phyloP scores from a whole-genome alignment of 441 rosid genomes.

The Pelargonium citronellum region DNA sequence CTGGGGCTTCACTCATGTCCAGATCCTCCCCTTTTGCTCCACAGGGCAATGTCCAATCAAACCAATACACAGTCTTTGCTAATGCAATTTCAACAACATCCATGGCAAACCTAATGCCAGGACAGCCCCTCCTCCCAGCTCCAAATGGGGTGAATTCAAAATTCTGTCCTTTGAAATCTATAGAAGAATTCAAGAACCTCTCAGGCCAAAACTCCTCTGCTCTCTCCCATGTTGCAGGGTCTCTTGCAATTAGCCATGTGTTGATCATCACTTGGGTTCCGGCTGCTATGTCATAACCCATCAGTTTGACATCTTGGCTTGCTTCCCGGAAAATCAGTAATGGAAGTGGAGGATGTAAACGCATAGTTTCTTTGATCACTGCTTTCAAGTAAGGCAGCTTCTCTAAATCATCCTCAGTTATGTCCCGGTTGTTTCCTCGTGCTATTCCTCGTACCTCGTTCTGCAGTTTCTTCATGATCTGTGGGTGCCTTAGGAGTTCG shows the following conservation, averaged over 20 bases:
- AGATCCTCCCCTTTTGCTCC: slow-evolving; percentile 24
- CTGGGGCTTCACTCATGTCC: slow-evolving; percentile 26
- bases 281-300: slow-evolving; percentile 19
- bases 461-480: not conserved
- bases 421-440: not conserved
- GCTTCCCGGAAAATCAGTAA: slow-evolving; percentile 20
- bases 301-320: slow-evolving; percentile 5
- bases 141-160: slow-evolving; percentile 31
- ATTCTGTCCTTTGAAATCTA: slow-evolving; percentile 25
- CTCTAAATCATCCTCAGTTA: slow-evolving; percentile 21
- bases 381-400: slow-evolving; percentile 27
- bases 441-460: not conserved
- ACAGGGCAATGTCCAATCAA: slow-evolving; percentile 21
- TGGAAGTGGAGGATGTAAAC: slow-evolving; percentile 26
- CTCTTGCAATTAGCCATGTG: slow-evolving; percentile 24
- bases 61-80: slow-evolving; percentile 17
- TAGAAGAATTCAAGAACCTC: slow-evolving; percentile 21
- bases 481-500: slow-evolving; percentile 11
- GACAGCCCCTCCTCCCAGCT: slow-evolving; percentile 24
- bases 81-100: slow-evolving; percentile 11
- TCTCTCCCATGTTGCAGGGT: slow-evolving; percentile 21
- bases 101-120: slow-evolving; percentile 19
- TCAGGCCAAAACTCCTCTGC: slow-evolving; percentile 23
- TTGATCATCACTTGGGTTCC: slow-evolving; percentile 28
- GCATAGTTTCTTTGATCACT: slow-evolving; percentile 30